Conservation (phyloP, 2,329 filamentous ascomycete genomes). For the Ceratocystis papillata region DNA sequence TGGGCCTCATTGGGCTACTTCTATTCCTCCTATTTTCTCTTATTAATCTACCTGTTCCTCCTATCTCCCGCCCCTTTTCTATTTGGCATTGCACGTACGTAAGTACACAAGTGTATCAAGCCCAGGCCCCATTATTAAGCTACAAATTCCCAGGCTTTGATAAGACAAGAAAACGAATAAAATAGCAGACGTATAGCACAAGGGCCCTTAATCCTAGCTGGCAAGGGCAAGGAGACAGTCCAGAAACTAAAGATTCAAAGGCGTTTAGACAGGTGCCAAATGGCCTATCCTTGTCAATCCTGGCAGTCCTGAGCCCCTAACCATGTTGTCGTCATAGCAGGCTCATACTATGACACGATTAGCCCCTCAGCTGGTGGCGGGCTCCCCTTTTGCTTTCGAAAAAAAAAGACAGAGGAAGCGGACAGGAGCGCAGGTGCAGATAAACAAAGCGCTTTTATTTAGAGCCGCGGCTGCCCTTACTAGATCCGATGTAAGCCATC, state of each 20-base stretch:
- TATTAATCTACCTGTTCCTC: neutral
- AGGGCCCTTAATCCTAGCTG: neutral
- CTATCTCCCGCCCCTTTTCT: neutral
- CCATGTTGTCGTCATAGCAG: neutral
- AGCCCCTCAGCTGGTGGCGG: neutral
- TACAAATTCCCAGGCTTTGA: neutral
- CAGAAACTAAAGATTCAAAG: no score
- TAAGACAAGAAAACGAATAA: neutral
- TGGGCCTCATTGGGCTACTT: no score
- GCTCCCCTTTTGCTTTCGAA: neutral
- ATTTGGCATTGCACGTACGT: neutral
- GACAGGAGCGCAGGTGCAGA: no score
- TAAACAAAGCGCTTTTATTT: no score
- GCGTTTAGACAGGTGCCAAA: conserved; percentile 5
- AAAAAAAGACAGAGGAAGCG: neutral
- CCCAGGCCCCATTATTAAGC: neutral
- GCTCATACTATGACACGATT: neutral
- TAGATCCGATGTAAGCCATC: neutral
- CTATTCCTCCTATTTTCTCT: neutral
- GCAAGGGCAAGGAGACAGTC: neutral
- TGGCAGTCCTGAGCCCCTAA: neutral
- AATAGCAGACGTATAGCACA: neutral
- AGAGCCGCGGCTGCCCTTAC: neutral
- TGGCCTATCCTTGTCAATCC: neutral
- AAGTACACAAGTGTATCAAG: neutral